Conservation (phyloP, 2,329 filamentous ascomycete genomes). For the Fonsecaea erecta region DNA sequence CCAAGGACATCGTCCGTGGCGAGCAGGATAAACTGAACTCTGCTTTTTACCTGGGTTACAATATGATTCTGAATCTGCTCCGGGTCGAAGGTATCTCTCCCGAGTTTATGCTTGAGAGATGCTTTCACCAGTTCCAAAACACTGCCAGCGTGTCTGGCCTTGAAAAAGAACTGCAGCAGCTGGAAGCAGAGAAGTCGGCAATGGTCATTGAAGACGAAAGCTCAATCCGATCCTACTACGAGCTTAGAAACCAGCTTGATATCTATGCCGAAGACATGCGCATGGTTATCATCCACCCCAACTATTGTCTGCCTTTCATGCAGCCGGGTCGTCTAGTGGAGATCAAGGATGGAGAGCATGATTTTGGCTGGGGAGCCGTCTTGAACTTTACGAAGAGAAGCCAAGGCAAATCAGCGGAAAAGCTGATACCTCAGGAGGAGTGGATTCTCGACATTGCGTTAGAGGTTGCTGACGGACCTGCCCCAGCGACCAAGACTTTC, state of each 20-base stretch:
- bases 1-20: conserved; percentile 92
- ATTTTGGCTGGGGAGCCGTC: conserved; percentile 95
- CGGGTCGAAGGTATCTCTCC: conserved; percentile 99
- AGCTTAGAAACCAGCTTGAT: conserved; percentile 81
- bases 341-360: conserved; percentile 76
- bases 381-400: conserved; percentile 73
- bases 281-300: conserved; percentile 87
- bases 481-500: conserved; percentile 62
- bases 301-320: conserved; percentile 81
- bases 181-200: conserved; percentile 74
- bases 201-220: conserved; percentile 83
- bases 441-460: conserved; percentile 84
- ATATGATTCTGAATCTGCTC: conserved; percentile 97
- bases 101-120: conserved; percentile 97
- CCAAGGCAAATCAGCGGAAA: conserved; percentile 68
- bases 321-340: conserved; percentile 86
- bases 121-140: conserved; percentile 98
- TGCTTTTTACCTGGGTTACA: conserved; percentile 96
- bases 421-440: conserved; percentile 74
- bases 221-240: conserved; percentile 92
- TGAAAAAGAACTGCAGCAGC: conserved; percentile 78
- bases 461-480: conserved; percentile 59
- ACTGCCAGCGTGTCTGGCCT: conserved; percentile 81
- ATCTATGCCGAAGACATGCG: conserved; percentile 87
- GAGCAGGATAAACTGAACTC: conserved; percentile 98